phyloP scores from a whole-genome alignment of 345 rosid species.

The Citrus cavaleriei region DNA sequence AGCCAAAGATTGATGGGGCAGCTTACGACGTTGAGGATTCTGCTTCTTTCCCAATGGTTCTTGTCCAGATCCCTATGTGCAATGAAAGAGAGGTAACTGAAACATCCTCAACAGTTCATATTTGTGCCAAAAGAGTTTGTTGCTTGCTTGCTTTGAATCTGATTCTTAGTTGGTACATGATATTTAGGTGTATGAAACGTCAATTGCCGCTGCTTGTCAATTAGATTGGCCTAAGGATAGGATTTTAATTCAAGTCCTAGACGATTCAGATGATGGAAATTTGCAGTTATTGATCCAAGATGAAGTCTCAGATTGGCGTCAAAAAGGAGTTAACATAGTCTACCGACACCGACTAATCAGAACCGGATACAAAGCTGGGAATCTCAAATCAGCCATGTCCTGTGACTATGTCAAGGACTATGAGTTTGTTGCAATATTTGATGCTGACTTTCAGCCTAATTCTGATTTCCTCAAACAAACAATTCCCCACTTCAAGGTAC shows the following conservation, averaged over 20 bases:
- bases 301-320: slow-evolving; percentile 66
- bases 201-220: slow-evolving; percentile 75
- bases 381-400: slow-evolving; percentile 82
- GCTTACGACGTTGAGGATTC: slow-evolving; percentile 56
- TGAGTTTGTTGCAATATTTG: slow-evolving; percentile 74
- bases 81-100: slow-evolving; percentile 76
- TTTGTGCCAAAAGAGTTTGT: neutral
- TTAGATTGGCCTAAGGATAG: slow-evolving; percentile 88
- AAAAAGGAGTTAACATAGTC: slow-evolving; percentile 73
- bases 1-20: slow-evolving; percentile 51
- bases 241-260: slow-evolving; percentile 80
- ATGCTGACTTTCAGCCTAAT: slow-evolving; percentile 86
- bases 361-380: slow-evolving; percentile 94
- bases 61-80: slow-evolving; percentile 98
- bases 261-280: slow-evolving; percentile 70
- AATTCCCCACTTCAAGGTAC: slow-evolving; percentile 81
- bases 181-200: slow-evolving; percentile 69
- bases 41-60: slow-evolving; percentile 73
- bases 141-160: neutral
- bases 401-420: slow-evolving; percentile 81
- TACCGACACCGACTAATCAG: slow-evolving; percentile 82
- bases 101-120: neutral
- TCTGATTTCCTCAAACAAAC: slow-evolving; percentile 76
- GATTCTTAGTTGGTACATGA: neutral
- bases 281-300: slow-evolving; percentile 67